Evolutionary conservation across 1,139 yeast species (phyloP), one percentile per base, ranked within the genome.

Genomic region (Kluyveromyces marxianus): DNA sequence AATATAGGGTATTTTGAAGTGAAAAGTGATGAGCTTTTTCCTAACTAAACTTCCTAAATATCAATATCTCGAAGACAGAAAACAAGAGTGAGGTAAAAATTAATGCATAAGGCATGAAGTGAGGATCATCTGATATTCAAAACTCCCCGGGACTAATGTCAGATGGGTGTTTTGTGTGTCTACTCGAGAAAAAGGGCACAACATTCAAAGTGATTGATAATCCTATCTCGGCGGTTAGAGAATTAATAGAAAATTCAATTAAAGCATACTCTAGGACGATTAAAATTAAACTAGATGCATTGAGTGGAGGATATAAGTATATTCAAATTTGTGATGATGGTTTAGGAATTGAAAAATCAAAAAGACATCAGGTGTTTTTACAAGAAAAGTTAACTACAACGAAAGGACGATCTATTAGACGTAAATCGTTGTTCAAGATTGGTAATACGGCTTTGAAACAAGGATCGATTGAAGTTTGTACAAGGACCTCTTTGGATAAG

Each of bases 271-370:
- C 88, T 8, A 60, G 71, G 1, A 60, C 66, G 5, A 71, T 88
- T 3, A 70, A 65, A 10, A 69, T 87, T 8, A 70, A 73, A 32
- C 67, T 82, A 6, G 85, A 83, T 58, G 73, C 75, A n/a, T 70
- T 73, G 1, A 66, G 77, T 0, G 70, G 76, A 25, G 87, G 85
- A 1, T 63, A 79, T 48, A 68, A 74, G 37, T 65, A 77, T 48
- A 67, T 84, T 1, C 71, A 69, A 36, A 77, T 85, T 4, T 66
- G 70, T 14, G 96, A 88, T 60, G 75, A 84, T 59, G 96, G 96
- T 0, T 27, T 52, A 2, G 96, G 96, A 0, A 76, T 87, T 7
- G 51, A 56, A 2, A 57, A 54, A 1, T 57, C 59, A 0, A 86
- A 82, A 48, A 60, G 83, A 39, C 62, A 62, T 1, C 47, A 72